Percentiles rank a stretch among this genome's conserved stretches.
phyloP scores from a whole-genome alignment of 371 early-diverging fungal species.

The Spraguea lophii region DNA sequence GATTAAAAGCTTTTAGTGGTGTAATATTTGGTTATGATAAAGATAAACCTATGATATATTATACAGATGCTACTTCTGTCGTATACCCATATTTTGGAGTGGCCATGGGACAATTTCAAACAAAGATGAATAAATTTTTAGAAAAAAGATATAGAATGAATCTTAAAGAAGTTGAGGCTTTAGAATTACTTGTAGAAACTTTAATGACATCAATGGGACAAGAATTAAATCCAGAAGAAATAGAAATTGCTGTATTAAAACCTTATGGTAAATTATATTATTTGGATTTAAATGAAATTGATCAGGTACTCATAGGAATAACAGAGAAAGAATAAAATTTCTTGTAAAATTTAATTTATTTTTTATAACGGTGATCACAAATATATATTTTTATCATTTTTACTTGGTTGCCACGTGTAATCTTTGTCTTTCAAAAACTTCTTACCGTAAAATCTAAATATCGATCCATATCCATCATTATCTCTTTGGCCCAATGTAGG shows the following conservation, averaged over 20 bases:
- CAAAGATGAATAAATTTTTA: conserved; percentile 41
- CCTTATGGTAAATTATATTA: conserved; percentile 9
- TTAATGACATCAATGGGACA: conserved; percentile 41
- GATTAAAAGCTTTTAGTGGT: conserved; percentile 32
- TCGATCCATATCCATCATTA: conserved; percentile 36
- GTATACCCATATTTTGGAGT: conserved; percentile 35
- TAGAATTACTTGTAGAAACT: conserved; percentile 27
- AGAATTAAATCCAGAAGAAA: conserved; percentile 35
- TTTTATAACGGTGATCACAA: neutral
- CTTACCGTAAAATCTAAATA: conserved; percentile 15
- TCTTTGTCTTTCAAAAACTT: neutral
- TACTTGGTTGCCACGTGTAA: neutral
- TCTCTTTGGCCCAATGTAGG: conserved; percentile 14
- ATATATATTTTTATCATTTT: neutral
- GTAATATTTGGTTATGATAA: conserved; percentile 40
- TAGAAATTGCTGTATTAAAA: conserved; percentile 33
- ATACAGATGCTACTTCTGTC: conserved; percentile 42
- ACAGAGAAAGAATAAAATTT: conserved; percentile 29
- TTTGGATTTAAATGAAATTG: conserved; percentile 30
- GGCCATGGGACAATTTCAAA: conserved; percentile 35
- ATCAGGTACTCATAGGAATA: conserved; percentile 32
- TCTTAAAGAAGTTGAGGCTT: conserved; percentile 9
- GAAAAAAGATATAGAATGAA: conserved; percentile 37
- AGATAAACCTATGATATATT: conserved; percentile 29
- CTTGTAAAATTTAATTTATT: neutral